phyloP scores from a whole-genome alignment of 305 asterid genomes.

The Fraxinus floribunda region DNA sequence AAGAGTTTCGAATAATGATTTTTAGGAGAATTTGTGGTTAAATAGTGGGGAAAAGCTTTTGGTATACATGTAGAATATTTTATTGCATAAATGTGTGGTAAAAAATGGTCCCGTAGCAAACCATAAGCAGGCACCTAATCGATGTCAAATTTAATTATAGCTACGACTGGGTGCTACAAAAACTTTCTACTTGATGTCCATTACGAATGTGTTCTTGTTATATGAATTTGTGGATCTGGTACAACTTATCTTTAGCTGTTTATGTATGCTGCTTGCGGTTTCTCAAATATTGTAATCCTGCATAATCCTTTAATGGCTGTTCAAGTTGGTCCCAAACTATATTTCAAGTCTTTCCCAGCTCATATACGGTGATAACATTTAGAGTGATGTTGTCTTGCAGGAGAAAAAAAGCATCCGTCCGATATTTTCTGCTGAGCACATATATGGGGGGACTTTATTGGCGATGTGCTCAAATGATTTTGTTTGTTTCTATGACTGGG shows the following conservation, averaged over 20 bases:
- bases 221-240: background rate
- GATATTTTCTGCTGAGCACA: constrained; percentile 92
- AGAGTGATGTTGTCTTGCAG: constrained; percentile 47
- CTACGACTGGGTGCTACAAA: background rate
- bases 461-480: constrained; percentile 97
- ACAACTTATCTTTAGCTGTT: background rate
- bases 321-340: background rate
- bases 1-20: too few relatives aligned
- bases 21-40: too few relatives aligned
- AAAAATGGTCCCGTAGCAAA: background rate
- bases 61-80: background rate
- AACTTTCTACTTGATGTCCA: background rate
- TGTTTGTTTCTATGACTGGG: constrained; percentile 95
- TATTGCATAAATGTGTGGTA: background rate
- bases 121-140: background rate
- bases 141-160: background rate
- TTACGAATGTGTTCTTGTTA: background rate
- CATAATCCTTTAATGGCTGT: background rate
- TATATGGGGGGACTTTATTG: constrained; percentile 83
- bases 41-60: too few relatives aligned
- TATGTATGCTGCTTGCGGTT: background rate
- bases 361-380: constrained; percentile 20
- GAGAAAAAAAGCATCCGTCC: constrained; percentile 98
- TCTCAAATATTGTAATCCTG: background rate
- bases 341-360: constrained; percentile 4